Evolutionary conservation across 1,284 basidiomycete genomes (phyloP).

Genomic region (Tetrapyrgos nigripes): DNA sequence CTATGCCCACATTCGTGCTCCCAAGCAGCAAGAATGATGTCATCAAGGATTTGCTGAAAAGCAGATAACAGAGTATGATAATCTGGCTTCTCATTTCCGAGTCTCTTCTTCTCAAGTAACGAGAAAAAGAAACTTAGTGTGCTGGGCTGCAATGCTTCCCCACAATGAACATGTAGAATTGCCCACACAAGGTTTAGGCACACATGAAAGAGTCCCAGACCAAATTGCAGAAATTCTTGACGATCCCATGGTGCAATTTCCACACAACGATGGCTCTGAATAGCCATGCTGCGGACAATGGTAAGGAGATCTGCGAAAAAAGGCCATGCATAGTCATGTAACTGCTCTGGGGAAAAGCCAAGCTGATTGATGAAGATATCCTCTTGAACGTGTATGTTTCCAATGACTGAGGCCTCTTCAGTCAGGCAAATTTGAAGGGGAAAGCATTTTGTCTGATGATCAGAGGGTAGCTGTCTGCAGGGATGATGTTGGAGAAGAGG

Average conservation of each 20-base stretch:
- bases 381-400: slow-evolving; percentile 13
- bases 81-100: slow-evolving; percentile 27
- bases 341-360: too few relatives aligned
- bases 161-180: slow-evolving; percentile 20
- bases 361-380: slow-evolving; percentile 8
- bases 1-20: slow-evolving; percentile 1
- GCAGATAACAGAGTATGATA: slow-evolving; percentile 26
- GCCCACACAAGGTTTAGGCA: slow-evolving; percentile 34
- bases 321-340: too few relatives aligned
- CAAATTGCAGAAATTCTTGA: slow-evolving; percentile 31
- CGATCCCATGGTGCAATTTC: slow-evolving; percentile 30
- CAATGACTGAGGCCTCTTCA: not conserved
- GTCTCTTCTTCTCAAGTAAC: slow-evolving; percentile 22
- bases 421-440: not conserved
- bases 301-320: too few relatives aligned
- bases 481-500: slow-evolving; percentile 5
- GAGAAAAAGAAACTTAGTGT: slow-evolving; percentile 25
- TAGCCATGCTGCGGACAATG: too few relatives aligned
- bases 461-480: slow-evolving; percentile 7
- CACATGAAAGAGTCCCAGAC: slow-evolving; percentile 33
- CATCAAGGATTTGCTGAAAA: slow-evolving; percentile 22
- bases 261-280: slow-evolving; percentile 16
- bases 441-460: slow-evolving; percentile 19
- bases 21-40: slow-evolving; percentile 16
- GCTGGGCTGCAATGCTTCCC: slow-evolving; percentile 9